phyloP scores from a whole-genome alignment of 768 basidiomycete species.

The Crassisporium funariophilum region DNA sequence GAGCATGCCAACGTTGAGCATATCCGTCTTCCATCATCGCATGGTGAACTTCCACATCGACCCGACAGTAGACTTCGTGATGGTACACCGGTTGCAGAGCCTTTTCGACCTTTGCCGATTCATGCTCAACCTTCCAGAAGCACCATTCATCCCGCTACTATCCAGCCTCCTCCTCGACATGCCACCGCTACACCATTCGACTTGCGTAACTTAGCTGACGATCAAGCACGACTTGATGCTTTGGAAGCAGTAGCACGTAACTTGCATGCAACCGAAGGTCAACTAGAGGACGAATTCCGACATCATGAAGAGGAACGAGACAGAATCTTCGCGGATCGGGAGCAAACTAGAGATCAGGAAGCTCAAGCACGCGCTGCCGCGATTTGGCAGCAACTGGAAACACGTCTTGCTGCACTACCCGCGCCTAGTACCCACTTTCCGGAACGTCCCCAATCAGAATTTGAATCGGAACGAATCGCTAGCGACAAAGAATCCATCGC shows the following conservation, averaged over 20 bases:
- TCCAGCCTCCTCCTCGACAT: slow-evolving; percentile 28
- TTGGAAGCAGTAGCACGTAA: slow-evolving; percentile 59
- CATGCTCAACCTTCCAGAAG: not conserved
- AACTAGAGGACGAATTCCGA: slow-evolving; percentile 38
- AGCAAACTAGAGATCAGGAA: slow-evolving; percentile 60
- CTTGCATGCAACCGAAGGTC: slow-evolving; percentile 67
- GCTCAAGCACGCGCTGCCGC: slow-evolving; percentile 50
- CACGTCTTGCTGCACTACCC: slow-evolving; percentile 39
- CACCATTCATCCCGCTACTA: slow-evolving; percentile 7
- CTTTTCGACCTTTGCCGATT: not conserved
- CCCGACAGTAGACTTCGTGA: not conserved
- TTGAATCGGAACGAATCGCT: slow-evolving; percentile 26
- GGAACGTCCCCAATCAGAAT: slow-evolving; percentile 12
- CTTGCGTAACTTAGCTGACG: slow-evolving; percentile 42
- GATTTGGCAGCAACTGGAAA: slow-evolving; percentile 43
- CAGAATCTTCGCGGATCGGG: slow-evolving; percentile 57
- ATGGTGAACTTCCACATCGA: not conserved
- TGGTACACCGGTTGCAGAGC: not conserved
- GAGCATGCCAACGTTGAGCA: too few relatives aligned
- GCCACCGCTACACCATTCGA: slow-evolving; percentile 41
- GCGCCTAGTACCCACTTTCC: slow-evolving; percentile 21
- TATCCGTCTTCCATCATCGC: not conserved
- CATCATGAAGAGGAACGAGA: slow-evolving; percentile 27
- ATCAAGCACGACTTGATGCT: slow-evolving; percentile 56
- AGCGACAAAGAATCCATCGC: slow-evolving; percentile 40